Percentiles rank a stretch among this genome's conserved stretches.
Conservation (phyloP, 2,329 filamentous ascomycete species). For the Zasmidium cellare region DNA sequence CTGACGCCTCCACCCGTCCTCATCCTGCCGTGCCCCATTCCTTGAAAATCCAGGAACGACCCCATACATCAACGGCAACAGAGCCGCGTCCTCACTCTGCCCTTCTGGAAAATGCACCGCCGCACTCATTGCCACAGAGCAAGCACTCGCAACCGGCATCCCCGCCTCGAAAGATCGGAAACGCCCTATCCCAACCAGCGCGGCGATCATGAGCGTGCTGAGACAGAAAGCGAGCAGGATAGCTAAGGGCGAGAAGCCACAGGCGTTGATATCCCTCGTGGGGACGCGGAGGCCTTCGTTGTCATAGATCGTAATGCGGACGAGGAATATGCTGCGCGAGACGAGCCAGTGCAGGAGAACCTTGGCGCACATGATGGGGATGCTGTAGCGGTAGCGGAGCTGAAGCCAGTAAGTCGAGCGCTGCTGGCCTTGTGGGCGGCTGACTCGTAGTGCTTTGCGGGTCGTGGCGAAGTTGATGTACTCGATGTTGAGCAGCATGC, state of each 20-base stretch:
- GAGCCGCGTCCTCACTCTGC: constrained; percentile 20
- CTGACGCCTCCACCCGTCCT: background rate
- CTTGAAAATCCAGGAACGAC: background rate
- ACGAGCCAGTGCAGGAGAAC: constrained; percentile 45
- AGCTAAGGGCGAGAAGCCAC: constrained; percentile 3
- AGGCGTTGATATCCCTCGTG: background rate
- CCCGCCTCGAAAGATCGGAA: constrained; percentile 11
- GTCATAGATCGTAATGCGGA: constrained; percentile 32
- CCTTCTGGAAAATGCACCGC: constrained; percentile 17
- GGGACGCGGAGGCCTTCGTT: background rate
- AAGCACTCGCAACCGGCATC: constrained; percentile 21
- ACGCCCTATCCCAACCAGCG: background rate
- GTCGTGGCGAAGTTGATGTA: constrained; percentile 42
- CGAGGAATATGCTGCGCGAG: constrained; percentile 47
- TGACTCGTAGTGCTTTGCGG: constrained; percentile 41
- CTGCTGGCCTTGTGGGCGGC: constrained; percentile 37
- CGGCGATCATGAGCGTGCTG: constrained; percentile 4
- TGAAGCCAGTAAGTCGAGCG: constrained; percentile 44
- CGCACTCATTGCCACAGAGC: constrained; percentile 23
- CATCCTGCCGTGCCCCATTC: too few relatives aligned
- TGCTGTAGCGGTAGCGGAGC: constrained; percentile 39
- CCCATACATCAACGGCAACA: constrained; percentile 23
- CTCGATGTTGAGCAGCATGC: constrained; percentile 49
- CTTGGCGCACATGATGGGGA: constrained; percentile 38
- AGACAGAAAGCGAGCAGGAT: constrained; percentile 5